These are phyloP conservation scores for Amanita brunnescens DNA, from an alignment of 768 basidiomycete genomes.

Conservation along the genomic window DNA sequence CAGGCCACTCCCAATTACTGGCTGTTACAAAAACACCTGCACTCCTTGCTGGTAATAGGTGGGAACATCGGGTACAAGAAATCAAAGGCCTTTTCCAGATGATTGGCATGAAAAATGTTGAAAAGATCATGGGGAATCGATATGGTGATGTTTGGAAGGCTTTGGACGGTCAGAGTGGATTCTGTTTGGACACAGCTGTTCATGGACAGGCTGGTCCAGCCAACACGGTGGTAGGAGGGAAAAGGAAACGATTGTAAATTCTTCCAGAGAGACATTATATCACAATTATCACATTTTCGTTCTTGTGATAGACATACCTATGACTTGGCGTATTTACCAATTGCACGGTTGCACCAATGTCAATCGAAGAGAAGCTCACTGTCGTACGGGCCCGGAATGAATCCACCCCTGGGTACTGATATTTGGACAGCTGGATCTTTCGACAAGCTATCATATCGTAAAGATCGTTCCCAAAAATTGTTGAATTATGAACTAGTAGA, in stretches of 20 bases:
- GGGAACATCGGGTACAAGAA: conserved; percentile 16
- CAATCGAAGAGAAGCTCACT: too few relatives aligned
- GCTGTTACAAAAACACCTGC: conserved; percentile 19
- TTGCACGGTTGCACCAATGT: too few relatives aligned
- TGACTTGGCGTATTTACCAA: too few relatives aligned
- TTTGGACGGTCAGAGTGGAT: conserved; percentile 11
- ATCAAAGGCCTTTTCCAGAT: conserved; percentile 19
- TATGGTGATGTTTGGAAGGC: conserved; percentile 23
- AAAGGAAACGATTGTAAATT: neutral
- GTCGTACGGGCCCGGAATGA: too few relatives aligned
- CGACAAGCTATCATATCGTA: too few relatives aligned
- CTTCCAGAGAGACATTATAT: too few relatives aligned
- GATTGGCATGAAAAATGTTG: conserved; percentile 19
- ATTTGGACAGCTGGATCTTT: too few relatives aligned
- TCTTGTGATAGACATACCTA: too few relatives aligned
- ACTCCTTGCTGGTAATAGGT: conserved; percentile 14
- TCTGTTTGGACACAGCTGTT: neutral
- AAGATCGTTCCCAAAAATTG: too few relatives aligned
- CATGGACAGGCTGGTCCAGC: neutral
- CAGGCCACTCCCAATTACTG: conserved; percentile 20
- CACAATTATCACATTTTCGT: too few relatives aligned
- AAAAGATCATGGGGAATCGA: conserved; percentile 24
- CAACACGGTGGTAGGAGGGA: neutral
- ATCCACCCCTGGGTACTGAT: too few relatives aligned
- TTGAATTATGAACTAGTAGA: too few relatives aligned